Evolutionary conservation across 2,329 filamentous ascomycete genomes (phyloP).

Genomic region (Kalmusia sp.): DNA sequence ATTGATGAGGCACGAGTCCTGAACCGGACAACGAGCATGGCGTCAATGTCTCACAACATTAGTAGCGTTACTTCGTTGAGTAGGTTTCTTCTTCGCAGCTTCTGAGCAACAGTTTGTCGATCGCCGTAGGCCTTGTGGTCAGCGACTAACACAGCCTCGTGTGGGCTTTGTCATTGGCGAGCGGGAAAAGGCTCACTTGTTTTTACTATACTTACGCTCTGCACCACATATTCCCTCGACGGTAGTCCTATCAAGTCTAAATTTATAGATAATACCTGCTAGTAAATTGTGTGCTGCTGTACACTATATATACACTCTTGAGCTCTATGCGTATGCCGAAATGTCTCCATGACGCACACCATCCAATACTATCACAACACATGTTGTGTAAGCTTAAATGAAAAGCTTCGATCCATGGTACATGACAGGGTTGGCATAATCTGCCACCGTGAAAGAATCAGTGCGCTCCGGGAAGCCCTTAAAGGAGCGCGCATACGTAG

Average conservation of each 20-base stretch:
- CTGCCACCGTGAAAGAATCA: constrained; percentile 19
- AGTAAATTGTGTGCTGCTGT: neutral
- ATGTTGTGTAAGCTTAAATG: constrained; percentile 22
- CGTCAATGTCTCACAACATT: neutral
- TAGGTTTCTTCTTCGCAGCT: no score
- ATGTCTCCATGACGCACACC: neutral
- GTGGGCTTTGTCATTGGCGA: no score
- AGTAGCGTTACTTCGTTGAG: neutral
- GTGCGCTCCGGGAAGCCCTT: constrained; percentile 45
- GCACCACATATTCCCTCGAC: no score
- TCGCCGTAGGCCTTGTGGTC: no score
- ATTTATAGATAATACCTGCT: no score
- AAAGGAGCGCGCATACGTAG: constrained; percentile 43
- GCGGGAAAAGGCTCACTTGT: no score
- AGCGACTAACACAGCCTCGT: no score
- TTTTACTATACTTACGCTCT: no score
- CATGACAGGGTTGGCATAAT: constrained; percentile 29
- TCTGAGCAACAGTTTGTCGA: no score
- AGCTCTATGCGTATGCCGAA: neutral
- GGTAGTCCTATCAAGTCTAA: no score
- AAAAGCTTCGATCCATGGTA: constrained; percentile 46
- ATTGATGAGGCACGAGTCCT: constrained; percentile 4
- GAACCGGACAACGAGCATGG: no score
- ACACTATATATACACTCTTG: neutral
- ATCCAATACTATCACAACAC: neutral